Base-by-base conservation (phyloP, 768 basidiomycete species). In the Leccinum variicolor region DNA sequence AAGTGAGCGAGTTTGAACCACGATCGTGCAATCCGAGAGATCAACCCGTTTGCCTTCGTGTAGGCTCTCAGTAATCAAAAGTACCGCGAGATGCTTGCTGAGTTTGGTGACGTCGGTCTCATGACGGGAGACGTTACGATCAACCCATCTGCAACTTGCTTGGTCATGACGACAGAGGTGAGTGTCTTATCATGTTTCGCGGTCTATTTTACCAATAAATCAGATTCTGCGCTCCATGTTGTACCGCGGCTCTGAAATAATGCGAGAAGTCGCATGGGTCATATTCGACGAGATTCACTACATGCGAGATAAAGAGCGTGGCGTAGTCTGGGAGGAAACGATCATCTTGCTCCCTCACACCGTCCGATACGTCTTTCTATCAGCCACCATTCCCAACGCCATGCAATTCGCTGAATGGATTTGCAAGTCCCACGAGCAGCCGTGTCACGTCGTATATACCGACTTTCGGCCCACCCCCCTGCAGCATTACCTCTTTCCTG, bases 371-470 rank as follows among this genome's bases (percentile, higher is more conserved):
- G 96, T 99, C 58, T 99, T 99, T 76, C 86, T 99, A 34, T 99
- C 97, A 21, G 96, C 97, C 60, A 99, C 97, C 15, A 98, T 99
- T 53, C 97, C 97, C 46, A 98, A 99, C 74, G 94, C 96, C 10
- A 96, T 97, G 92, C 93, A 99, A 69, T 99, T 99, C 65, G 94
- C 96, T 26, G 92, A 98, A 74, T 99, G 97, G 97, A 94, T 99
- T 69, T 93, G 90, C 78, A 91, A 93, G 69, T 92, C 90, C 1
- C 97, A 98, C 67, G 89, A 95, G 59, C 97, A 98, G 66, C 96
- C 97, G 1, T 98, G 97, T 73, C 97, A 99, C 69, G 93, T 99
- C 69, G 95, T 99, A 41, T 99, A 98, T 73, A 99, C 97, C 59
- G 94, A 99, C 75, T 98, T 98, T 77, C 88, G 97, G 34, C 97